These are phyloP conservation scores for Yamadazyma philogaea DNA, from an alignment of 805 yeast species.

Conservation along the genomic window DNA sequence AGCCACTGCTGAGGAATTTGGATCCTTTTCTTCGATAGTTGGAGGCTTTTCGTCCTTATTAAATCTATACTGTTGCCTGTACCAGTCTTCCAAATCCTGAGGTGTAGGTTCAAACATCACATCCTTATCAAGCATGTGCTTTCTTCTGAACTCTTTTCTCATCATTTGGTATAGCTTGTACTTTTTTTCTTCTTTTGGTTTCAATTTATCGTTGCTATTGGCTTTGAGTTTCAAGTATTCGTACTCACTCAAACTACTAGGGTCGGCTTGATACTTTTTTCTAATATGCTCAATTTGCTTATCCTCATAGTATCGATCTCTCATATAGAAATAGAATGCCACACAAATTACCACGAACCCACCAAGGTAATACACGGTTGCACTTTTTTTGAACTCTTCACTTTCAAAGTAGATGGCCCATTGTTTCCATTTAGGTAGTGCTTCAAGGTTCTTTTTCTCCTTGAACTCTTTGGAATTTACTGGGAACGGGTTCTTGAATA, in stretches of 20 bases:
- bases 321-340: constrained; percentile 63
- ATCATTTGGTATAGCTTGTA: constrained; percentile 57
- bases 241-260: constrained; percentile 52
- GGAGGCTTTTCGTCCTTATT: constrained; percentile 21
- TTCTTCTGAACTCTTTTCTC: constrained; percentile 43
- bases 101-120: constrained; percentile 41
- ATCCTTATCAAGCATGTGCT: constrained; percentile 31
- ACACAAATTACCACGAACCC: constrained; percentile 54
- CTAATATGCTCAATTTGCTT: constrained; percentile 48
- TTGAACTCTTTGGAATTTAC: constrained; percentile 28
- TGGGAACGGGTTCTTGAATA: constrained; percentile 33
- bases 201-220: constrained; percentile 51
- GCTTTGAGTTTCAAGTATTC: constrained; percentile 62
- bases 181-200: constrained; percentile 63
- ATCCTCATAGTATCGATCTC: constrained; percentile 63
- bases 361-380: constrained; percentile 63
- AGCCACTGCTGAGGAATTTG: background rate
- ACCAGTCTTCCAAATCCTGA: constrained; percentile 42
- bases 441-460: constrained; percentile 24
- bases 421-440: constrained; percentile 35
- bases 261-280: constrained; percentile 36
- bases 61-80: constrained; percentile 30
- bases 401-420: constrained; percentile 46
- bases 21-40: constrained; percentile 13
- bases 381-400: constrained; percentile 54